Base-by-base conservation (phyloP, 2,329 filamentous ascomycete species). In the Triangularia verruculosa region DNA sequence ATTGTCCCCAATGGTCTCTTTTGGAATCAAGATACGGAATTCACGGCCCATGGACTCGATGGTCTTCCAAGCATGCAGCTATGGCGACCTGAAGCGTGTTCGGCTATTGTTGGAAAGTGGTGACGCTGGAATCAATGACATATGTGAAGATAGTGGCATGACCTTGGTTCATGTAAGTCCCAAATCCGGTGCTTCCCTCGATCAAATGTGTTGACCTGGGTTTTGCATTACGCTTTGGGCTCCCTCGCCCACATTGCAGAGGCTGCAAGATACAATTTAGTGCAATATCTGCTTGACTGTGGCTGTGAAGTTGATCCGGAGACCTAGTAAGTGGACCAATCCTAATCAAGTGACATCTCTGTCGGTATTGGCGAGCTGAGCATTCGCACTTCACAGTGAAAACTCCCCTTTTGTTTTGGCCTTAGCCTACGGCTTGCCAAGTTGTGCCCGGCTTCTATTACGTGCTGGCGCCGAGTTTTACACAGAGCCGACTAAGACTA, bases 61-160 rank as follows among this genome's bases (percentile, higher is more conserved):
- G 30, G 11, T 32, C 8, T 32, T 32, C 58, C 58, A 17, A 54
- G 17, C 2, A 2, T 60, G 17, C 15, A 39, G 17, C 4, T 22
- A 22, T 1, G 28, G 5, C 1, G 30, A 55, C 15, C 2, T 61
- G 12, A 27, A 5, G 2, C 51, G 20, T 7, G 30, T 61, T n/a
- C 34, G 55, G 3, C 13, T 20, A 1, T 25, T 55, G 15, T 12
- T 61, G 1, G 51, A 61, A 20, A 55, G 28, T 22, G 59, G 59
- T 5, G 51, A 15, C 6, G 51, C 59, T n/a, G 43, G 51, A 22
- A 43, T 61, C 24, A 55, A 61, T 20, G 59, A 61, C 30, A 22
- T 39, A 15, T 27, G 1, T n/a, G 13, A 17, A 2, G 1, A 4
- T 13, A 24, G 17, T 12, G 7, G 30, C 5, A 11, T 11, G 30